A percentile compares a stretch with the other conserved stretches of the same genome.
These are phyloP conservation scores for Fraxinus greggii DNA, from an alignment of 305 asterid genomes.

Conservation along the genomic window DNA sequence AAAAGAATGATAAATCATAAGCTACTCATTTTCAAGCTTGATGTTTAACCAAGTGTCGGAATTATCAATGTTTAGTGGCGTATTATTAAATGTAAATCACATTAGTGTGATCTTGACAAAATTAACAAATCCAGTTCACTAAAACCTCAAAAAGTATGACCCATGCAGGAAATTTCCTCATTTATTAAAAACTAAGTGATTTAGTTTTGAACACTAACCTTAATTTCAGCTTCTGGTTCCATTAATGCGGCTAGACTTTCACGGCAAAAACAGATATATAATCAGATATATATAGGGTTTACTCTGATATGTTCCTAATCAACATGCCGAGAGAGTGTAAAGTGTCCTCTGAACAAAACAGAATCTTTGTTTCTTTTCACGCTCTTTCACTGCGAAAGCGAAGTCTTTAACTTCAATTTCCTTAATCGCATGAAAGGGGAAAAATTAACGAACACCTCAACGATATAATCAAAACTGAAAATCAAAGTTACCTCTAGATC, in stretches of 20 bases:
- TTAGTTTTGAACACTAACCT: slow-evolving; percentile 48
- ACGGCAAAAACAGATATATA: slow-evolving; percentile 28
- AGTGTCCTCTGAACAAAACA: neutral
- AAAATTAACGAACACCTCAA: neutral
- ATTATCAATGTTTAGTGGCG: neutral
- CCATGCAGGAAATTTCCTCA: slow-evolving; percentile 1
- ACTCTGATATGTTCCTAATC: slow-evolving; percentile 25
- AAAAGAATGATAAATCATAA: neutral
- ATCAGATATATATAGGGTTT: slow-evolving; percentile 27
- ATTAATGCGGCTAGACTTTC: slow-evolving; percentile 34
- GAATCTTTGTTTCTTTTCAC: neutral
- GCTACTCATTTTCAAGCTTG: neutral
- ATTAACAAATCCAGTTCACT: neutral
- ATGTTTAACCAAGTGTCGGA: neutral
- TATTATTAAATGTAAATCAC: neutral
- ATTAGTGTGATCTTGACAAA: neutral
- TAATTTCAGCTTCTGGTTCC: slow-evolving; percentile 75
- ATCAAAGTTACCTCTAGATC: slow-evolving; percentile 13
- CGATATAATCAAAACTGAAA: neutral
- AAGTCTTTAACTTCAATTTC: neutral
- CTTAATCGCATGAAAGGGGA: slow-evolving; percentile 6
- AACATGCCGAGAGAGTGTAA: slow-evolving; percentile 38
- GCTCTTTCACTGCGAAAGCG: slow-evolving; percentile 23
- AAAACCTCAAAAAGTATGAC: neutral
- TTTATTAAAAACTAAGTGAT: slow-evolving; percentile 8